phyloP scores from a whole-genome alignment of 768 basidiomycete genomes.

The Lentinula sp. region DNA sequence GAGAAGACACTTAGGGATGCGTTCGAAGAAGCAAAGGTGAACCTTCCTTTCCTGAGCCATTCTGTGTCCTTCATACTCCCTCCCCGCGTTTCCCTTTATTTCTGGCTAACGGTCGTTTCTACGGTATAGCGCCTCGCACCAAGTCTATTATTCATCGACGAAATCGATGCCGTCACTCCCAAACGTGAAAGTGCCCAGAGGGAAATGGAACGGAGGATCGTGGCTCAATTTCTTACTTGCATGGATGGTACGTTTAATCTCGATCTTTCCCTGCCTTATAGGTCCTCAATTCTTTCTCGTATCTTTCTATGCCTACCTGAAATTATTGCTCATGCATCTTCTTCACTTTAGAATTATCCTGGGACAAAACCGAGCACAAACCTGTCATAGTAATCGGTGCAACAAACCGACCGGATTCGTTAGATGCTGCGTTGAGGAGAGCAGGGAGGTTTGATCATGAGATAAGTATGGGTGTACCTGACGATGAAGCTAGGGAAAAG shows the following conservation, averaged over 20 bases:
- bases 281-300: too few species aligned
- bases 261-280: neutral
- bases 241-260: constrained; percentile 74
- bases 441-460: constrained; percentile 97
- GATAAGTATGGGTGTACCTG: constrained; percentile 96
- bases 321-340: too few species aligned
- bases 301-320: too few species aligned
- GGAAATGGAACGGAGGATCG: constrained; percentile 97
- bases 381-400: constrained; percentile 94
- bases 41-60: constrained; percentile 11
- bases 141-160: constrained; percentile 93
- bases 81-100: neutral
- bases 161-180: constrained; percentile 96
- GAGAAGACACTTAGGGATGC: constrained; percentile 95
- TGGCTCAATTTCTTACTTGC: constrained; percentile 95
- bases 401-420: constrained; percentile 91
- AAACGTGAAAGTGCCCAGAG: constrained; percentile 97
- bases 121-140: constrained; percentile 72
- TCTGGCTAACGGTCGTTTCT: too few species aligned
- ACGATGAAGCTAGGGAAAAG: constrained; percentile 87
- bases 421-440: constrained; percentile 88
- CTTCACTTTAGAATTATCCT: constrained; percentile 69
- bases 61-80: neutral
- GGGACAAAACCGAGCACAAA: constrained; percentile 91
- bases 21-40: constrained; percentile 93